phyloP scores from a whole-genome alignment of 148 eudicot genomes.

The Rhododendron ovatum region DNA sequence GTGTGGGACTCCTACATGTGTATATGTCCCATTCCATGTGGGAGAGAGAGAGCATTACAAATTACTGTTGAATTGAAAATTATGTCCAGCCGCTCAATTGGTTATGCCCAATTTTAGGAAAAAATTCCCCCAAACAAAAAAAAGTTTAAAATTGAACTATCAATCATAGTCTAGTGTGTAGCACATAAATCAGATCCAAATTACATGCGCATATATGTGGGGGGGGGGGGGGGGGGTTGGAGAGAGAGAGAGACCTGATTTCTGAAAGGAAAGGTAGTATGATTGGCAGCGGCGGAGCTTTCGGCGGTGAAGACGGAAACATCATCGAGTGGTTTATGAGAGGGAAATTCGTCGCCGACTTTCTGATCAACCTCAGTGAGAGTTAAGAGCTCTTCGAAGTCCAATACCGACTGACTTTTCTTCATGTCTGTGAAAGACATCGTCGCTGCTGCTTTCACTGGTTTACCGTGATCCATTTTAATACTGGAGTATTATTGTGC shows the following conservation, averaged over 20 bases:
- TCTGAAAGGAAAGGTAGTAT: neutral
- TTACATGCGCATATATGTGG: neutral
- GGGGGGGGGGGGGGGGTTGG: neutral
- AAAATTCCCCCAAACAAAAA: neutral
- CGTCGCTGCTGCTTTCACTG: neutral
- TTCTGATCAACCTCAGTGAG: neutral
- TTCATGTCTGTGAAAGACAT: slow-evolving; percentile 10
- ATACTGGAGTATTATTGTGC: neutral
- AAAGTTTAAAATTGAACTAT: neutral
- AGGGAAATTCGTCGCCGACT: neutral
- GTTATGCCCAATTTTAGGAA: neutral
- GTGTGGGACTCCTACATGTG: too few species aligned
- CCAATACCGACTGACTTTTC: slow-evolving; percentile 20
- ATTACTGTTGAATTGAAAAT: too few species aligned
- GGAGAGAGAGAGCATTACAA: too few species aligned
- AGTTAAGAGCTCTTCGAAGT: slow-evolving; percentile 6
- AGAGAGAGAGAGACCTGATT: slow-evolving; percentile 5
- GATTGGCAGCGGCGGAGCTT: neutral
- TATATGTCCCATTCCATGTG: too few species aligned
- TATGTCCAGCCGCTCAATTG: neutral
- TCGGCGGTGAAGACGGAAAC: neutral
- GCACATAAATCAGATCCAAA: neutral
- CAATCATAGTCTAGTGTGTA: neutral
- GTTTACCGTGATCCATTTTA: neutral
- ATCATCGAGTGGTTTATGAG: neutral